Evolutionary conservation across 495 filamentous ascomycete species (phyloP), one percentile per base, ranked within the genome.

Genomic region (Pyrenula massariospora): DNA sequence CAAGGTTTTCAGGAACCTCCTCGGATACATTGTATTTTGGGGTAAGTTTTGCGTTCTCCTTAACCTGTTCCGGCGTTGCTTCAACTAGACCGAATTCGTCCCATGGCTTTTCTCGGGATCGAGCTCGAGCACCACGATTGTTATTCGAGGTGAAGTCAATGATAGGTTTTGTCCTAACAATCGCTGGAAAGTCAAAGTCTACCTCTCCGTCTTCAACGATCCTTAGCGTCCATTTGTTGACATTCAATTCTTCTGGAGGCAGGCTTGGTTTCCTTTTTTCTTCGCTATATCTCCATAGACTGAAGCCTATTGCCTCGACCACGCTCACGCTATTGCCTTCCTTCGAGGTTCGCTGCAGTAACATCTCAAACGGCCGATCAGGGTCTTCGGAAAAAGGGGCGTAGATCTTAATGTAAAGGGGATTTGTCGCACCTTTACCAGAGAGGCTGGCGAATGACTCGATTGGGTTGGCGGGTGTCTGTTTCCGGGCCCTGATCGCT

Each of bases 161-260:
- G 31, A 98, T 83, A 0, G 85, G 81, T 60, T 87, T 85, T 23
- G 81, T 90, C 48, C 93, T 80, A 56, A 84, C 83, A 8, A 97
- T 73, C 0, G 93, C 82, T 2, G 91, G 91, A 60, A 99, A 97
- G 65, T 99, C 93, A 62, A 89, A 89, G 61, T 99, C 93, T 2
- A 96, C 87, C 63, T 99, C 93, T 10, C 88, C 91, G 63, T 91
- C 88, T 60, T 99, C 93, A 8, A 96, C 88, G 88, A 99, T 95
- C 24, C 91, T 79, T 15, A 99, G 70, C 10, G 84, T 86, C 92
- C 93, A 99, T 64, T 84, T 81, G 62, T 97, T 97, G 52, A 96
- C 86, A 56, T 89, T 92, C 25, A 86, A 69, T 63, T 89, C 87
- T 24, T 82, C 77, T 19, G 74, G 72, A 1, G 81, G 76, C 12